Percentiles rank a stretch among this genome's conserved stretches.
Evolutionary conservation across 345 rosid species (phyloP).

Genomic region (Gossypium herbaceum): DNA sequence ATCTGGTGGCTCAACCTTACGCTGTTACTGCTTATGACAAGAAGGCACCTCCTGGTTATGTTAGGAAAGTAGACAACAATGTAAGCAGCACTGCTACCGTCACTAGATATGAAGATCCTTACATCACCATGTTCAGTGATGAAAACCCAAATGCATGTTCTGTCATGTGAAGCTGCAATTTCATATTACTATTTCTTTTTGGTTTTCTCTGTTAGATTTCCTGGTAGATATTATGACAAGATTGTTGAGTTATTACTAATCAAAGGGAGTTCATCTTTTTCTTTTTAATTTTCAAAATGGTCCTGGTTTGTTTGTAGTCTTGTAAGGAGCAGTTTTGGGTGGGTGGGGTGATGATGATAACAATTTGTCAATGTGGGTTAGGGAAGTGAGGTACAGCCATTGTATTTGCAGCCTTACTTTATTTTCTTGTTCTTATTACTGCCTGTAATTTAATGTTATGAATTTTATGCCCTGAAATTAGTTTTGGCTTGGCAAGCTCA

Average conservation of each 20-base stretch:
- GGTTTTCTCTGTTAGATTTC: not conserved
- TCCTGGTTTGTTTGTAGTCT: conserved; percentile 13
- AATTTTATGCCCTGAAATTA: not conserved
- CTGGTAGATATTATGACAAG: not conserved
- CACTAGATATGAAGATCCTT: conserved; percentile 54
- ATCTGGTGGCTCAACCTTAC: conserved; percentile 84
- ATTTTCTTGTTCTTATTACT: not conserved
- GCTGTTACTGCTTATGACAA: conserved; percentile 75
- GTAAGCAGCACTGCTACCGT: conserved; percentile 29
- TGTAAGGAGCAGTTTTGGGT: conserved; percentile 20
- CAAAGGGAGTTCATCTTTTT: not conserved
- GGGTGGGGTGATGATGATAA: not conserved
- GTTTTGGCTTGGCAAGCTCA: conserved; percentile 5
- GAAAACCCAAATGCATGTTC: conserved; percentile 96
- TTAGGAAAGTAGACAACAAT: conserved; percentile 60
- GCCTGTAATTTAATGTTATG: conserved; percentile 2
- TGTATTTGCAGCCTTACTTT: conserved; percentile 1
- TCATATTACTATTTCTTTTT: not conserved
- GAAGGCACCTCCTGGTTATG: conserved; percentile 93
- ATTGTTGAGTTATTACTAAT: not conserved
- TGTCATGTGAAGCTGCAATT: conserved; percentile 47
- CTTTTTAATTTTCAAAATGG: not conserved
- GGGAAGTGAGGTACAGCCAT: conserved; percentile 1
- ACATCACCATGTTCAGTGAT: conserved; percentile 61
- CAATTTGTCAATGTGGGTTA: not conserved